Evolutionary conservation across 2,329 filamentous ascomycete species (phyloP).

Genomic region (Colletotrichum liriopes): DNA sequence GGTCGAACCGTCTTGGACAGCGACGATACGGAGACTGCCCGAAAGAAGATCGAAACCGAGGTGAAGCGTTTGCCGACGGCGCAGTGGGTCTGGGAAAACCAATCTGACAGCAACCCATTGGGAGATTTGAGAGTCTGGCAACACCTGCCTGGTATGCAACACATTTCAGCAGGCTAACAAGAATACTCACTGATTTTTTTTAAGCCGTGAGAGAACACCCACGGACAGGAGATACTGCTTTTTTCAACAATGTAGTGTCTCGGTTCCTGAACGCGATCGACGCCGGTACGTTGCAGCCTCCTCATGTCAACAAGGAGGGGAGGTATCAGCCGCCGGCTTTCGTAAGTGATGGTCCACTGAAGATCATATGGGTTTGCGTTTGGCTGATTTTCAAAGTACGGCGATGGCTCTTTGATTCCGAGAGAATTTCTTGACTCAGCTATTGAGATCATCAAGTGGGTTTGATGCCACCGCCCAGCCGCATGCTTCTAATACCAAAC

Average conservation of each 20-base stretch:
- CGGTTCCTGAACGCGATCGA: conserved; percentile 46
- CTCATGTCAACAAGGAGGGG: conserved; percentile 43
- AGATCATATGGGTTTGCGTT: neutral
- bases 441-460: conserved; percentile 45
- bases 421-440: conserved; percentile 46
- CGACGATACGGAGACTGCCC: conserved; percentile 44
- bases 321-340: conserved; percentile 46
- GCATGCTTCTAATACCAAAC: neutral
- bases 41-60: conserved; percentile 46
- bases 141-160: conserved; percentile 43
- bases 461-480: neutral
- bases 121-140: conserved; percentile 47
- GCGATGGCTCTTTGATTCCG: conserved; percentile 47
- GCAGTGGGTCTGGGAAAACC: conserved; percentile 46
- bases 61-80: conserved; percentile 47
- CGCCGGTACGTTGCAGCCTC: conserved; percentile 42
- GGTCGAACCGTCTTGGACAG: conserved; percentile 44
- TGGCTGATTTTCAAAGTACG: conserved; percentile 37
- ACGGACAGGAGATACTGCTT: conserved; percentile 43
- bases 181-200: neutral
- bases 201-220: conserved; percentile 45
- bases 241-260: conserved; percentile 49
- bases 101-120: conserved; percentile 44
- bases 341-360: conserved; percentile 26
- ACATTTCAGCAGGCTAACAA: neutral